phyloP scores from a whole-genome alignment of 768 basidiomycete genomes.

The Termitomyces sp. region DNA sequence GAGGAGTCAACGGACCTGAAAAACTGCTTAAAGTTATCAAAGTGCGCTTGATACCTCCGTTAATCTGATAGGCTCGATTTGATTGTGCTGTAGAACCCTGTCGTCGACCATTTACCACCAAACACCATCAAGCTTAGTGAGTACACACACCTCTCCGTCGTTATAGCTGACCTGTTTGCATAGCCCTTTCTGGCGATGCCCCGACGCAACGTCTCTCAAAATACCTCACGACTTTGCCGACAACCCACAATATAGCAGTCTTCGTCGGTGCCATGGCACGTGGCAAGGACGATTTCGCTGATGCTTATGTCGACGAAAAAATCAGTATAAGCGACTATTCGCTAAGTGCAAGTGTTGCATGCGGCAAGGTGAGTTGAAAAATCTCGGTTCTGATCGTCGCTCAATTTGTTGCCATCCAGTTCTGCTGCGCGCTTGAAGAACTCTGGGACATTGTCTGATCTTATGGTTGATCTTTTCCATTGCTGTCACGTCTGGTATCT shows the following conservation, averaged over 20 bases:
- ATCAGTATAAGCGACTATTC: conserved; percentile 95
- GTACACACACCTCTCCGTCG: conserved; percentile 25
- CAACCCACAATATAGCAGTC: conserved; percentile 87
- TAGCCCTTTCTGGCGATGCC: conserved; percentile 91
- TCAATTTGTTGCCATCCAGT: conserved; percentile 39
- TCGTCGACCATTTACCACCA: conserved; percentile 89
- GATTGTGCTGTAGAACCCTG: conserved; percentile 66
- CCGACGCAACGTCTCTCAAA: conserved; percentile 75
- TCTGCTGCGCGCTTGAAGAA: conserved; percentile 90
- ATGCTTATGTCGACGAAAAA: conserved; percentile 92
- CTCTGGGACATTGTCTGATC: conserved; percentile 86
- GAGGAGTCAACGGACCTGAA: conserved; percentile 95
- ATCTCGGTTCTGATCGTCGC: background rate
- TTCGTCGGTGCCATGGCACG: conserved; percentile 99
- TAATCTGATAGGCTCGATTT: background rate
- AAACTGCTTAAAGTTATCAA: conserved; percentile 97
- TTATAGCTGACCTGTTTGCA: background rate
- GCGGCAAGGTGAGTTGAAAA: conserved; percentile 72
- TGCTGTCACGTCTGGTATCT: conserved; percentile 4
- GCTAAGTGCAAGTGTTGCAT: conserved; percentile 90
- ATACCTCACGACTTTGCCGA: conserved; percentile 82
- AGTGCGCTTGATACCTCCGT: conserved; percentile 36
- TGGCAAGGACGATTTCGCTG: conserved; percentile 95
- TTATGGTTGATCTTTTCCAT: background rate
- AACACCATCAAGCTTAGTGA: conserved; percentile 95